Evolutionary conservation across 805 yeast species (phyloP).

Genomic region (Saccharomycopsis sp.): DNA sequence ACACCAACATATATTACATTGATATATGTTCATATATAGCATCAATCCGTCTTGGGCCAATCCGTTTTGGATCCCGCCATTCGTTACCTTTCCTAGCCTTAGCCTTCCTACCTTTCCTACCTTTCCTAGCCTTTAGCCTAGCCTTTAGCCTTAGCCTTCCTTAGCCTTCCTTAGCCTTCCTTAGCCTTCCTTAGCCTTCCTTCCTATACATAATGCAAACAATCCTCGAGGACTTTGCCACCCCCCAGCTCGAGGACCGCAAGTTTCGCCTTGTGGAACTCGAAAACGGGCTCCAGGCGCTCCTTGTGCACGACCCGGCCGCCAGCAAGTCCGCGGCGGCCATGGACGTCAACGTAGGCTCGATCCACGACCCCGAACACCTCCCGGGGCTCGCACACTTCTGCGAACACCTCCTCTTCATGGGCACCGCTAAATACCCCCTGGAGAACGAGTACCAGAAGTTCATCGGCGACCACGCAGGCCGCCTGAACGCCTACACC

Average conservation of each 20-base stretch:
- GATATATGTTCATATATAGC: no score
- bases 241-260: slow-evolving; percentile 62
- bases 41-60: no score
- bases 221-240: slow-evolving; percentile 28
- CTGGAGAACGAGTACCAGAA: slow-evolving; percentile 71
- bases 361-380: slow-evolving; percentile 58
- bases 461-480: slow-evolving; percentile 77
- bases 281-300: slow-evolving; percentile 49
- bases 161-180: no score
- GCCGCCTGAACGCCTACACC: slow-evolving; percentile 88
- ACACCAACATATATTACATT: no score
- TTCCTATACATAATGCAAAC: no score
- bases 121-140: no score
- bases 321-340: slow-evolving; percentile 77
- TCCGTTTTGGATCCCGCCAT: no score
- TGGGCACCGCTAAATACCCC: slow-evolving; percentile 78
- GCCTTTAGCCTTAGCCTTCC: no score
- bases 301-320: slow-evolving; percentile 60
- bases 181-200: no score
- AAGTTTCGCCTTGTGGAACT: slow-evolving; percentile 59
- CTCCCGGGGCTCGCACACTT: slow-evolving; percentile 78
- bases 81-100: no score
- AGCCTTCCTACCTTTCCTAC: no score
- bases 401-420: slow-evolving; percentile 64
- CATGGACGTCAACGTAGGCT: slow-evolving; percentile 70